These are phyloP conservation scores for Ustilago loliicola DNA, from an alignment of 1,284 basidiomycete species.

Conservation along the genomic window DNA sequence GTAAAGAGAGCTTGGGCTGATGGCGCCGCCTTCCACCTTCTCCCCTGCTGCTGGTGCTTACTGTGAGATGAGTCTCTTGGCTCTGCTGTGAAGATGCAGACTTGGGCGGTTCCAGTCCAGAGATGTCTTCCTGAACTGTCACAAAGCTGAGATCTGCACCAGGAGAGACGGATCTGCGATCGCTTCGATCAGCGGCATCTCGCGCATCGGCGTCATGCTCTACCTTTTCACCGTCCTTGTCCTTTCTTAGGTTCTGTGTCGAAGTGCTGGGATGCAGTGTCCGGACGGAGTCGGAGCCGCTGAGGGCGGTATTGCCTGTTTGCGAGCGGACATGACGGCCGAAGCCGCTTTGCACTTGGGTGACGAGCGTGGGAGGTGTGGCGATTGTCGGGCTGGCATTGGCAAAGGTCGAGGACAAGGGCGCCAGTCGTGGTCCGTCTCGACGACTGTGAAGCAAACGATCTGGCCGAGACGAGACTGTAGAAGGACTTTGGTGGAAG, in stretches of 20 bases:
- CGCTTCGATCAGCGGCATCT: slow-evolving; percentile 26
- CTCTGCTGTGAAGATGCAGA: slow-evolving; percentile 50
- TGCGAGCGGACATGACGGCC: slow-evolving; percentile 48
- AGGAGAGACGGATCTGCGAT: slow-evolving; percentile 35
- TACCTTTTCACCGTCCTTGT: slow-evolving; percentile 1
- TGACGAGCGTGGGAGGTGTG: slow-evolving; percentile 36
- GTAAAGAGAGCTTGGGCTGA: slow-evolving; percentile 58
- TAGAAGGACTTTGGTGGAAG: slow-evolving; percentile 33
- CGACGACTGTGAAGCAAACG: slow-evolving; percentile 26
- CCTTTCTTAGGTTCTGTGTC: slow-evolving; percentile 49
- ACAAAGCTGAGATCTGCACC: slow-evolving; percentile 36
- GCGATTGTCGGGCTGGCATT: slow-evolving; percentile 20
- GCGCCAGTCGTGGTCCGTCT: slow-evolving; percentile 21
- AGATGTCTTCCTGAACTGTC: slow-evolving; percentile 36
- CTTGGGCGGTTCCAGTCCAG: slow-evolving; percentile 27
- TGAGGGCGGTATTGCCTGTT: slow-evolving; percentile 38
- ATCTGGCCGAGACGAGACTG: slow-evolving; percentile 12
- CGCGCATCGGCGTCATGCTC: slow-evolving; percentile 5
- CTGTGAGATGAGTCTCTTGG: slow-evolving; percentile 38
- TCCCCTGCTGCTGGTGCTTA: slow-evolving; percentile 40
- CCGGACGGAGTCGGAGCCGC: slow-evolving; percentile 49
- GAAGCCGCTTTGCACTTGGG: slow-evolving; percentile 50
- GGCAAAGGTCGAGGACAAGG: slow-evolving; percentile 20
- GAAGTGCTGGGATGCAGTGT: slow-evolving; percentile 58
- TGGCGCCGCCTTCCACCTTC: slow-evolving; percentile 44